Percentiles rank a stretch among this genome's conserved stretches.
Conservation (phyloP, 73 alveolate genomes). For the Paramecium pentaurelia region DNA sequence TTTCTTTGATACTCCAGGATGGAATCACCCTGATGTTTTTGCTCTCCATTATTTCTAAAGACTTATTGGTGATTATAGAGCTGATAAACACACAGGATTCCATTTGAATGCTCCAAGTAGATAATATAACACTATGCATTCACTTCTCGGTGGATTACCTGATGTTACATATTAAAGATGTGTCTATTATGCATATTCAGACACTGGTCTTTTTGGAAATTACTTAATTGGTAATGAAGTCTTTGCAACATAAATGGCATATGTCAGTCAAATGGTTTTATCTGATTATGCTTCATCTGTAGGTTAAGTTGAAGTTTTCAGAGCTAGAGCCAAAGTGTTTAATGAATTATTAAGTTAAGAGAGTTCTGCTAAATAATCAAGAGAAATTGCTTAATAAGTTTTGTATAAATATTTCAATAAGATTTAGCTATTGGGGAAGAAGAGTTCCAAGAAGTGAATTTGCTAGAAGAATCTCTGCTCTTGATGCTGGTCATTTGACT, state of each 20-base stretch:
- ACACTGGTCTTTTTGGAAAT: conserved; percentile 76
- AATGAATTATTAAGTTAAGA: conserved; percentile 66
- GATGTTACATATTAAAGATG: conserved; percentile 76
- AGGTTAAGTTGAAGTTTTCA: conserved; percentile 74
- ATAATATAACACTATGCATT: conserved; percentile 78
- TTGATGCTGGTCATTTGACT: conserved; percentile 59
- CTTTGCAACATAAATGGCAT: conserved; percentile 71
- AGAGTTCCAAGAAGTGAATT: conserved; percentile 80
- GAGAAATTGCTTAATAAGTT: conserved; percentile 52
- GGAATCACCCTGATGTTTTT: conserved; percentile 71
- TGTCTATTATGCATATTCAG: conserved; percentile 75
- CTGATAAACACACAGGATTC: conserved; percentile 75
- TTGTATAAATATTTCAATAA: neutral
- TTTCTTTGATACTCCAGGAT: conserved; percentile 78
- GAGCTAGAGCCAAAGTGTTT: conserved; percentile 78
- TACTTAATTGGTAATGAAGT: conserved; percentile 81
- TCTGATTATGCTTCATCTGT: conserved; percentile 58
- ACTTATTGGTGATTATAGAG: conserved; percentile 72
- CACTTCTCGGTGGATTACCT: conserved; percentile 75
- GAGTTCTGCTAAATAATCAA: conserved; percentile 59
- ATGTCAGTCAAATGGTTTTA: conserved; percentile 47
- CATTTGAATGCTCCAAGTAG: conserved; percentile 75
- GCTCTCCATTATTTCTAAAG: conserved; percentile 69
- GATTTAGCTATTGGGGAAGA: conserved; percentile 66
- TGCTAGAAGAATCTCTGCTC: conserved; percentile 76